A percentile compares a stretch with the other conserved stretches of the same genome.
phyloP scores from a whole-genome alignment of 1,284 basidiomycete genomes.

The Rhodotorula mucilaginosa region DNA sequence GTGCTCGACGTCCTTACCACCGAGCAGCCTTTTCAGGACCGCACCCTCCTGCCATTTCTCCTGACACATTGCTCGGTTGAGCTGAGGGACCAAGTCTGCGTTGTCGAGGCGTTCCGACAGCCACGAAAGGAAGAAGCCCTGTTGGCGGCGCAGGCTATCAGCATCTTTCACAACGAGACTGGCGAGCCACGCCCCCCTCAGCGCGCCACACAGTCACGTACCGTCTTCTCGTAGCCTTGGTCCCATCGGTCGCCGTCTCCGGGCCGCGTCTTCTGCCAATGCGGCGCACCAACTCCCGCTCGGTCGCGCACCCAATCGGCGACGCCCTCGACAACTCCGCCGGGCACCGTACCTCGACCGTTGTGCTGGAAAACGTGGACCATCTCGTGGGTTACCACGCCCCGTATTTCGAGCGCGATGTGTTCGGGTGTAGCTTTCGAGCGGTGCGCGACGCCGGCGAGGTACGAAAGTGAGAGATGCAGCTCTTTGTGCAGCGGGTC shows the following conservation, averaged over 20 bases:
- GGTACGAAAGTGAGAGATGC: constrained; percentile 30
- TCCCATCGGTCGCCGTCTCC: constrained; percentile 26
- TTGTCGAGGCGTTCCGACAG: constrained; percentile 9
- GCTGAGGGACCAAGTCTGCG: constrained; percentile 26
- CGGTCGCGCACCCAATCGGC: constrained; percentile 40
- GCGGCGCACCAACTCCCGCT: constrained; percentile 25
- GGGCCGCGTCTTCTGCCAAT: constrained; percentile 28
- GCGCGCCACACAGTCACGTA: not conserved
- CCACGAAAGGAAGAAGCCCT: constrained; percentile 37
- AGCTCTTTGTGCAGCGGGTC: constrained; percentile 41
- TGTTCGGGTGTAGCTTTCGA: not conserved
- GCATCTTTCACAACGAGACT: too few relatives aligned
- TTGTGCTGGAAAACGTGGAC: constrained; percentile 38
- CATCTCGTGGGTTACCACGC: constrained; percentile 40
- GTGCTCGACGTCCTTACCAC: constrained; percentile 13
- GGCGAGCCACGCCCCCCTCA: too few relatives aligned
- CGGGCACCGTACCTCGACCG: constrained; percentile 20
- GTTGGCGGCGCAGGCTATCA: too few relatives aligned
- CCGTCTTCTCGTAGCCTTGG: constrained; percentile 33
- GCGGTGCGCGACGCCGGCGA: constrained; percentile 7
- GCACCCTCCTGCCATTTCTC: constrained; percentile 24
- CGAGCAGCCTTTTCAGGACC: constrained; percentile 11
- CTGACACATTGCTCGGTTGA: constrained; percentile 22
- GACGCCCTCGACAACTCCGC: constrained; percentile 40
- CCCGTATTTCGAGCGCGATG: constrained; percentile 24